Percentiles rank a stretch among this genome's conserved stretches.
Evolutionary conservation across 768 basidiomycete species (phyloP).

Genomic region (Pleurotus giganteus): DNA sequence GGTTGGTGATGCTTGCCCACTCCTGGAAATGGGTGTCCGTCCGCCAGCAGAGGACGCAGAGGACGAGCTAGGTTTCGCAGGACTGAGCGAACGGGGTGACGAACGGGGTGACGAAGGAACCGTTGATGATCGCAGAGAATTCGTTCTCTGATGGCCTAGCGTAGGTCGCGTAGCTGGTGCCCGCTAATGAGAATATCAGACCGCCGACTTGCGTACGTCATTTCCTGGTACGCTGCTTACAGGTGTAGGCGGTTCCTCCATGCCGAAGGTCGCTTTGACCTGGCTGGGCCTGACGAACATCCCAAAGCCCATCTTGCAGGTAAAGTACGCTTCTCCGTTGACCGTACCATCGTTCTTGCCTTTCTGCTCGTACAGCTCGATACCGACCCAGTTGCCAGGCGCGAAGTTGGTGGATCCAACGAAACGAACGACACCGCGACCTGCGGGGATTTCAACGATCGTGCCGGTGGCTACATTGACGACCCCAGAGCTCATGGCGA

Average conservation of each 20-base stretch:
- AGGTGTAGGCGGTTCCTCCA: slow-evolving; percentile 26
- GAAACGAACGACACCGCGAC: slow-evolving; percentile 85
- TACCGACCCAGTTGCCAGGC: slow-evolving; percentile 91
- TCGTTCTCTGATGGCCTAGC: slow-evolving; percentile 58
- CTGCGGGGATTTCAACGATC: slow-evolving; percentile 76
- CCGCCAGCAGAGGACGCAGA: slow-evolving; percentile 25
- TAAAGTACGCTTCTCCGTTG: slow-evolving; percentile 76
- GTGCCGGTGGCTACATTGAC: slow-evolving; percentile 65
- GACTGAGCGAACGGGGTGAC: slow-evolving; percentile 68
- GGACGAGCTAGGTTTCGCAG: slow-evolving; percentile 46
- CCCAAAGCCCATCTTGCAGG: slow-evolving; percentile 71
- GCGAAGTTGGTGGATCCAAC: slow-evolving; percentile 81
- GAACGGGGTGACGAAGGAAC: slow-evolving; percentile 62
- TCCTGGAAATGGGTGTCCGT: slow-evolving; percentile 26
- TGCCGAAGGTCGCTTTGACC: slow-evolving; percentile 61
- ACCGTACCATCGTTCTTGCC: slow-evolving; percentile 98
- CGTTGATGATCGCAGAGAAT: slow-evolving; percentile 38
- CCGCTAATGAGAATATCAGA: slow-evolving; percentile 13
- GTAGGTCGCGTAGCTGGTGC: slow-evolving; percentile 28
- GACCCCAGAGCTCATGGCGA: slow-evolving; percentile 18
- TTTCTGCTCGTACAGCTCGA: slow-evolving; percentile 77
- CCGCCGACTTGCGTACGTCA: neutral
- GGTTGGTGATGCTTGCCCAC: slow-evolving; percentile 47
- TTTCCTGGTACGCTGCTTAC: slow-evolving; percentile 3
- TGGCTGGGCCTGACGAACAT: slow-evolving; percentile 89